Percentiles rank a stretch among this genome's conserved stretches.
phyloP scores from a whole-genome alignment of 2,329 filamentous ascomycete species.

The Clarireedia paspali region DNA sequence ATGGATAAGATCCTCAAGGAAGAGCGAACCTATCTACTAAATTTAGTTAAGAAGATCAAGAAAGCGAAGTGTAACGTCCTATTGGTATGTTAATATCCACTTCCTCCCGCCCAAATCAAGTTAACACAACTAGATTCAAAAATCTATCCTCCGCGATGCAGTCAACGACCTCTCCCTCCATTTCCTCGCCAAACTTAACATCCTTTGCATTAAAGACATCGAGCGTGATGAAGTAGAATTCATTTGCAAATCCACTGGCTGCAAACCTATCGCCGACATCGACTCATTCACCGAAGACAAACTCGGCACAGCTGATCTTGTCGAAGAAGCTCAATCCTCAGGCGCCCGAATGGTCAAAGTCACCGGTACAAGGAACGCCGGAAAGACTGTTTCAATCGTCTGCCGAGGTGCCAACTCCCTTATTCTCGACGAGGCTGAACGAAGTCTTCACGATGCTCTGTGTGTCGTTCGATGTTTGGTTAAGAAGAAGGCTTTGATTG shows the following conservation, averaged over 20 bases:
- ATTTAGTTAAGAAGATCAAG: constrained; percentile 99
- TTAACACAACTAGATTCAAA: constrained; percentile 65
- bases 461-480: constrained; percentile 96
- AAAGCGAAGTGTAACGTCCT: constrained; percentile 97
- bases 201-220: constrained; percentile 93
- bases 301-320: constrained; percentile 83
- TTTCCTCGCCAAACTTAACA: constrained; percentile 95
- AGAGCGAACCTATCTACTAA: constrained; percentile 93
- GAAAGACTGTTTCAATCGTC: constrained; percentile 89
- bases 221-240: constrained; percentile 99
- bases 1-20: constrained; percentile 99
- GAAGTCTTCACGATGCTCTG: constrained; percentile 91
- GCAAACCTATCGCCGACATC: constrained; percentile 97
- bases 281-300: constrained; percentile 99
- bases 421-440: constrained; percentile 95
- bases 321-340: constrained; percentile 83
- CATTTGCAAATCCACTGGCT: constrained; percentile 97
- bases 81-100: neutral
- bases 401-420: constrained; percentile 89
- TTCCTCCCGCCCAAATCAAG: neutral
- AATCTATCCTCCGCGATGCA: constrained; percentile 94
- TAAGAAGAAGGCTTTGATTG: constrained; percentile 99
- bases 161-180: constrained; percentile 97
- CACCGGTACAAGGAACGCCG: constrained; percentile 75
- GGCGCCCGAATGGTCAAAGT: constrained; percentile 93